These are phyloP conservation scores for Fraxinus xanthoxyloides DNA, from an alignment of 305 asterid genomes.

Conservation along the genomic window DNA sequence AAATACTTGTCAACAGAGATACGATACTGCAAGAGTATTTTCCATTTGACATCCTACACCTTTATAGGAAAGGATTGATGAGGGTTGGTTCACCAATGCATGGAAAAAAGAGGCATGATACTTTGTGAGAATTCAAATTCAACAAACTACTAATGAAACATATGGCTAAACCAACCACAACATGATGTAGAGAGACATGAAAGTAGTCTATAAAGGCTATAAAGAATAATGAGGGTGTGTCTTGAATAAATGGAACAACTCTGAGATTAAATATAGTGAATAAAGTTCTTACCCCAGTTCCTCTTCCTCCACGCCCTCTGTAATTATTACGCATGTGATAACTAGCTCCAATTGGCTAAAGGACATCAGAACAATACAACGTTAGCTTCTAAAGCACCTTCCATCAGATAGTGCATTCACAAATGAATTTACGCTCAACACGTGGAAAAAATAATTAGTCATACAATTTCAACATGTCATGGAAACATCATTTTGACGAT, in stretches of 20 bases:
- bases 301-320: conserved; percentile 96
- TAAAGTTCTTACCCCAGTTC: conserved; percentile 57
- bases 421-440: background rate
- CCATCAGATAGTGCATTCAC: background rate
- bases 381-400: conserved; percentile 20
- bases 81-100: background rate
- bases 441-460: background rate
- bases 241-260: background rate
- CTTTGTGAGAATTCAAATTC: background rate
- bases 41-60: background rate
- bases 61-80: background rate
- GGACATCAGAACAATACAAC: background rate
- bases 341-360: conserved; percentile 72
- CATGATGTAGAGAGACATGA: background rate
- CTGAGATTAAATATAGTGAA: background rate
- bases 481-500: background rate
- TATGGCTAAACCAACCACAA: background rate
- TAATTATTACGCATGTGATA: conserved; percentile 59
- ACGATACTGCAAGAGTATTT: background rate
- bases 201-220: background rate
- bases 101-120: background rate
- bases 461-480: background rate
- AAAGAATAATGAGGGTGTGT: background rate
- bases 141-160: background rate
- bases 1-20: background rate